Base-by-base conservation (phyloP, 306 rosid species). In the Hippophae tibetana region DNA sequence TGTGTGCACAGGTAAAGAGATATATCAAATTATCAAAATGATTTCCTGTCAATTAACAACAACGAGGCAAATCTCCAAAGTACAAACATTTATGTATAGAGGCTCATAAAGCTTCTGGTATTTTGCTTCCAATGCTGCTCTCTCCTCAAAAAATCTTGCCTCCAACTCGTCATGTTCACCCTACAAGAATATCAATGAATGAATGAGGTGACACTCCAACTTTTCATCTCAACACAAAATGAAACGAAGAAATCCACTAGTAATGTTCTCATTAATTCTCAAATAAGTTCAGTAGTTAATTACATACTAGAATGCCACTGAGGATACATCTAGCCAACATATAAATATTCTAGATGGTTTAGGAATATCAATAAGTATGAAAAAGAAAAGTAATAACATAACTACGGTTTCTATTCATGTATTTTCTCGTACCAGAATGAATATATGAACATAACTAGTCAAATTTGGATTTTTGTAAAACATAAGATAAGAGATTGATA, bases 81-180 rank as follows among this genome's bases (percentile, higher is more conserved):
- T 40, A 10, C 45, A 61, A 72, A 87, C 95, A 92, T 84, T 82
- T 1, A 77, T 7, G 64, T 87, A 87, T 10, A 87, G 57, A 8
- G 92, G 95, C 43, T 79, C 83, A 75, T 84, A 84, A 65, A 84
- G 60, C 52, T 79, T 87, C 69, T 81, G 95, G 60, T 87, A 87
- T 74, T 82, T 87, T 26, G 92, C 92, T 74, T 87, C 95, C n/a
- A 87, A 83, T 25, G 89, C 95, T 44, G 87, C 81, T 70, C 86
- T 84, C 61, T 87, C 95, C 75, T 87, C 95, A 1, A 87, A 84
- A 72, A 75, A 87, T 2, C 79, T 87, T 5, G 81, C 78, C 72
- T 87, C 89, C 7, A 81, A 55, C 64, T 84, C 89, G 58, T 84
- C 95, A 43, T 82, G 92, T 48, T 87, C 78, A 53, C 83, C 61